A percentile compares a stretch with the other conserved stretches of the same genome.
phyloP scores from a whole-genome alignment of 1,284 basidiomycete species.

The Rhodofomes roseus region DNA sequence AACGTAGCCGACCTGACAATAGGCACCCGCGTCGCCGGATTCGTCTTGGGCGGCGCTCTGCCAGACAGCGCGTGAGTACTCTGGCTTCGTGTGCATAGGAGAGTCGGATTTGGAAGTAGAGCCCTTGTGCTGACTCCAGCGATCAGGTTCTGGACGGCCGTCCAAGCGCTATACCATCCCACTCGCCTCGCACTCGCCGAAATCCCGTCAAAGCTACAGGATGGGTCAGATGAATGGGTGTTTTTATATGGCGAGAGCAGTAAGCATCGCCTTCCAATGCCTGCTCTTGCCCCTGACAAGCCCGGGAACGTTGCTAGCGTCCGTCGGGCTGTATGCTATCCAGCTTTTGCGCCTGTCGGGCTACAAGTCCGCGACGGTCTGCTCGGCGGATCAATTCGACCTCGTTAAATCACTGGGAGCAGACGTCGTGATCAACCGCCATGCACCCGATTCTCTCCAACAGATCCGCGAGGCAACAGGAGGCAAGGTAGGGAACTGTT shows the following conservation, averaged over 20 bases:
- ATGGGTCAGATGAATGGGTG: constrained; percentile 21
- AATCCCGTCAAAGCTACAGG: constrained; percentile 16
- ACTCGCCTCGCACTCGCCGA: constrained; percentile 22
- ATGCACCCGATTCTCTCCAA: not conserved
- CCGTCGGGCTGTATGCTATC: constrained; percentile 40
- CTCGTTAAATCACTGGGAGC: constrained; percentile 39
- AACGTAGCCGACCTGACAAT: constrained; percentile 17
- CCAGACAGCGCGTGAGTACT: constrained; percentile 32
- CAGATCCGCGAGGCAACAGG: not conserved
- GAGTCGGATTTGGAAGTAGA: constrained; percentile 9
- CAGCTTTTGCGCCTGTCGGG: constrained; percentile 41
- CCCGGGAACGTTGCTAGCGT: constrained; percentile 8
- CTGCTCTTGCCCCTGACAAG: too few relatives aligned
- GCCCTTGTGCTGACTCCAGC: not conserved
- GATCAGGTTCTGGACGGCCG: constrained; percentile 30
- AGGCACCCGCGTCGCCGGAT: constrained; percentile 24
- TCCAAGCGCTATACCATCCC: constrained; percentile 31
- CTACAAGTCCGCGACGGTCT: constrained; percentile 36
- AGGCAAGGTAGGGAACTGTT: not conserved
- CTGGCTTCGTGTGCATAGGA: constrained; percentile 36
- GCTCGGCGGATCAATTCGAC: constrained; percentile 36
- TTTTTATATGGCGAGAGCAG: constrained; percentile 30
- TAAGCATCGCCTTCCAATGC: constrained; percentile 8
- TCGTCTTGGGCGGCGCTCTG: constrained; percentile 20
- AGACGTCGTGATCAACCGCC: constrained; percentile 32